Evolutionary conservation across 768 basidiomycete species (phyloP), one percentile per base, ranked within the genome.

Genomic region (Lactarius pseudohatsudake): DNA sequence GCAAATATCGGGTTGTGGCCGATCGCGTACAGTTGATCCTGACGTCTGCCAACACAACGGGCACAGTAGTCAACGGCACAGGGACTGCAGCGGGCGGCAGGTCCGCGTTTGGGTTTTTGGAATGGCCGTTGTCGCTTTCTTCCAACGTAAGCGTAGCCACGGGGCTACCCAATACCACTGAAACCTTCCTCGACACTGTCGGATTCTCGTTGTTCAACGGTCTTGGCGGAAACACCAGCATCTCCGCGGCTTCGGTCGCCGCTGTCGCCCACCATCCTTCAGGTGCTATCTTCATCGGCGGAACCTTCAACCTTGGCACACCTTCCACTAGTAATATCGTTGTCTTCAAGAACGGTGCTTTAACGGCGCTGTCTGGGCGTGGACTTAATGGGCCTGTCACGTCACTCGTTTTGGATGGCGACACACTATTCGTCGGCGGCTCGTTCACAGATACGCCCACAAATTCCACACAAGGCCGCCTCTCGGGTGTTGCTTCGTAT

Each of bases 401-500:
- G 10, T 83, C 92, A 0, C 74, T 96, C 47, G 79, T 83, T n/a
- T 72, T 90, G 38, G 77, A 81, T 62, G 86, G 84, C 13, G 82
- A 90, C 71, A 79, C 79, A 22, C 76, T 98, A 13, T 97, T 84
- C 74, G 86, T 96, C 47, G 96, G 94, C n/a, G 97, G 97, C 0
- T 80, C 86, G 0, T 99, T 99, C 79, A 82, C 81, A 0, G 88
- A 91, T 68, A 91, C 93, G 0, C 75, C 76, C 1, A 78, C 81
- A 6, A 77, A 81, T 18, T 85, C 87, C 0, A 82, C 80, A 2
- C 77, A 81, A 56, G 83, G 84, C 62, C 78, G 76, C 40, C 77
- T 94, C 41, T 76, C 76, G 54, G 83, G 86, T 41, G 76, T 96
- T 38, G 93, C 88, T 0, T 73, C 85, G 61, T 98, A 94, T 75